phyloP scores from a whole-genome alignment of 2,329 filamentous ascomycete genomes.

The Lasiodiplodia theobromae region DNA sequence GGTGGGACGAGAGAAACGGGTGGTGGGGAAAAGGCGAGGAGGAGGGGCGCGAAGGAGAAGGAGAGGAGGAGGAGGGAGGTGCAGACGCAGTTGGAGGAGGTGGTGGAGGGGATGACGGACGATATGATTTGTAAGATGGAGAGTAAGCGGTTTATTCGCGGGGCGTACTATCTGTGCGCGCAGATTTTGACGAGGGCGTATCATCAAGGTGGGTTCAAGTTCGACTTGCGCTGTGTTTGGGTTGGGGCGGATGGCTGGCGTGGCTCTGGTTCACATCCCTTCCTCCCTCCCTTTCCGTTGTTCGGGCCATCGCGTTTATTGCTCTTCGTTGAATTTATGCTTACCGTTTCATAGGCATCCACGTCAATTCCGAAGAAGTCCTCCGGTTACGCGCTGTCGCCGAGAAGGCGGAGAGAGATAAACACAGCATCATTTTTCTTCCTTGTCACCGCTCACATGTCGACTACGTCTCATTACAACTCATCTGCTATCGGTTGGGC shows the following conservation, averaged over 20 bases:
- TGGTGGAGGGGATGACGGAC: conserved; percentile 86
- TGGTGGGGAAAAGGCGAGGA: conserved; percentile 65
- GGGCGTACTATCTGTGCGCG: conserved; percentile 87
- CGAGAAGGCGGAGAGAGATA: conserved; percentile 80
- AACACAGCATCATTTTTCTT: conserved; percentile 94
- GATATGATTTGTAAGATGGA: conserved; percentile 99
- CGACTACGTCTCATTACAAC: conserved; percentile 92
- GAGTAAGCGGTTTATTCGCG: conserved; percentile 87
- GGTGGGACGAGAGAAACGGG: conserved; percentile 15
- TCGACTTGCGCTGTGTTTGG: not conserved
- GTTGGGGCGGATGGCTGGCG: not conserved
- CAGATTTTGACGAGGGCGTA: conserved; percentile 92
- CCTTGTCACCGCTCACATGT: conserved; percentile 95
- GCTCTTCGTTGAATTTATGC: not conserved
- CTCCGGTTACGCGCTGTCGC: conserved; percentile 82
- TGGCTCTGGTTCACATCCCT: not conserved
- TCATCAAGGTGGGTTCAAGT: conserved; percentile 73
- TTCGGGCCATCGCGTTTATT: too few species aligned
- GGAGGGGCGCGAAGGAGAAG: conserved; percentile 70
- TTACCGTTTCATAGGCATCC: conserved; percentile 64
- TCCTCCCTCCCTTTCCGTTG: not conserved
- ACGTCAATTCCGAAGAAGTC: conserved; percentile 94
- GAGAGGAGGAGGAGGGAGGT: conserved; percentile 74
- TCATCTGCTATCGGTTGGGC: conserved; percentile 94
- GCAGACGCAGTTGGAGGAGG: conserved; percentile 75